Evolutionary conservation across 331 rosid species (phyloP).

Genomic region (Quercus lobata): DNA sequence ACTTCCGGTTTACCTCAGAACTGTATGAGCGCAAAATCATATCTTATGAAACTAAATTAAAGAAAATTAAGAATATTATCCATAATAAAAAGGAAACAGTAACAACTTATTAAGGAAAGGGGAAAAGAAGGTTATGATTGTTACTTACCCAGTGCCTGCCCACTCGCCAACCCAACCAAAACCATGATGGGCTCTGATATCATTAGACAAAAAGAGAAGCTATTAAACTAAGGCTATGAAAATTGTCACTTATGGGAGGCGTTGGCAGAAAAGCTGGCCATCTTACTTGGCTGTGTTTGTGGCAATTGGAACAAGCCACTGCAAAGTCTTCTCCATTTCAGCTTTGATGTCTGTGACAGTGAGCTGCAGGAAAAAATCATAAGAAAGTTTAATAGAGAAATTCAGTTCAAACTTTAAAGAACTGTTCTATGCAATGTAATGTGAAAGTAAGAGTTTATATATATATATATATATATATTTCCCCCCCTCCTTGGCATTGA

Average conservation of each 20-base stretch:
- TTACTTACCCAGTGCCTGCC: conserved; percentile 73
- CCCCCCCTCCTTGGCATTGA: not conserved
- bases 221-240: not conserved
- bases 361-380: conserved; percentile 34
- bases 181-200: conserved; percentile 80
- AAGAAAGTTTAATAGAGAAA: not conserved
- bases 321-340: conserved; percentile 79
- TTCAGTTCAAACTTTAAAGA: not conserved
- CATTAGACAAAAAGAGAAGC: conserved; percentile 14
- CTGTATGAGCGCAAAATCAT: conserved; percentile 33
- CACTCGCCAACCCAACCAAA: conserved; percentile 97
- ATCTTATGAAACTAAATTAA: not conserved
- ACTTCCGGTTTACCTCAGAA: conserved; percentile 51
- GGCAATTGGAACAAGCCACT: conserved; percentile 77
- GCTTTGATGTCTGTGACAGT: conserved; percentile 56
- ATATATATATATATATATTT: too few species aligned
- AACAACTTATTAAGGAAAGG: not conserved
- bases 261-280: conserved; percentile 18
- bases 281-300: conserved; percentile 86
- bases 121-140: not conserved
- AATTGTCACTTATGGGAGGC: conserved; percentile 2
- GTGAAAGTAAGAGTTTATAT: too few species aligned
- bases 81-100: not conserved
- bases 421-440: not conserved
- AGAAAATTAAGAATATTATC: not conserved